Evolutionary conservation across 305 asterid species (phyloP).

Genomic region (Salvia sclarea): DNA sequence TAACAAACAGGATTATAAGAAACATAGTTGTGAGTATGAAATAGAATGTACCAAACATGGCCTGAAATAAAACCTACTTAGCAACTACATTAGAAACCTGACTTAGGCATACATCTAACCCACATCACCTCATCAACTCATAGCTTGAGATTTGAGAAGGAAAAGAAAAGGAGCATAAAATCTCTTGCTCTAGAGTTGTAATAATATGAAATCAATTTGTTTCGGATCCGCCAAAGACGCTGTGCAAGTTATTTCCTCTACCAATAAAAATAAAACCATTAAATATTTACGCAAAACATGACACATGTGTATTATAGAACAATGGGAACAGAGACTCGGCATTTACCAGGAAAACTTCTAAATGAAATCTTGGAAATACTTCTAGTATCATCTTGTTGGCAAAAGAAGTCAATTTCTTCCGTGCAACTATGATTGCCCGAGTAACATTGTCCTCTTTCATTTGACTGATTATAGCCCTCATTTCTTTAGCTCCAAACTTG

Average conservation of each 20-base stretch:
- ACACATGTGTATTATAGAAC: neutral
- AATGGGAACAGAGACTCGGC: neutral
- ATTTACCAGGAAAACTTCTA: constrained; percentile 70
- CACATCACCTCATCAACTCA: no score
- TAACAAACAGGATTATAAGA: no score
- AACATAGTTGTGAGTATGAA: no score
- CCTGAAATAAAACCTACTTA: neutral
- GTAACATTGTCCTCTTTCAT: constrained; percentile 60
- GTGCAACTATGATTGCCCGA: constrained; percentile 62
- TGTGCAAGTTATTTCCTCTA: neutral
- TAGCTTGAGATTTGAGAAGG: no score
- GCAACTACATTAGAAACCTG: neutral
- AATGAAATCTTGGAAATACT: constrained; percentile 47
- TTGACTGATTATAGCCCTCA: constrained; percentile 48
- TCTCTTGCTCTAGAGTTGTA: neutral
- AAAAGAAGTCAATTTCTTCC: constrained; percentile 55
- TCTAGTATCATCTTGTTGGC: constrained; percentile 52
- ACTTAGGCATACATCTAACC: neutral
- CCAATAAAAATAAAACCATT: neutral
- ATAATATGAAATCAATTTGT: neutral
- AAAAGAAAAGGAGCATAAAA: neutral
- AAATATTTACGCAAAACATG: neutral
- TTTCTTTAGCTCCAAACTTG: constrained; percentile 60
- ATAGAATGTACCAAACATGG: neutral
- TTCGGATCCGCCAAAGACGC: neutral